Base-by-base conservation (phyloP, 2,329 filamentous ascomycete genomes). In the Clonostachys solani region DNA sequence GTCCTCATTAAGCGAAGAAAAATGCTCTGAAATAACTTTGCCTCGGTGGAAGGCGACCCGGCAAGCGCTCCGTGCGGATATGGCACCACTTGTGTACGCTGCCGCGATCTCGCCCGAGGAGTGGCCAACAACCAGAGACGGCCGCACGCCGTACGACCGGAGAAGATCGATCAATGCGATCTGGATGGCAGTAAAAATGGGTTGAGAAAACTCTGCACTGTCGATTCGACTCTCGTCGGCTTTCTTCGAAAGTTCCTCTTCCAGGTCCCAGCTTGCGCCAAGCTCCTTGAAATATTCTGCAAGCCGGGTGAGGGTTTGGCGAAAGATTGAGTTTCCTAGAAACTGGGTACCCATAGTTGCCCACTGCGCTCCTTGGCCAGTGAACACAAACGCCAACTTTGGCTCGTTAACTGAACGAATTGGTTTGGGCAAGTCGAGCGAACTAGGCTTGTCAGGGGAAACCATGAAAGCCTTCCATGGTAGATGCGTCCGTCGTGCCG, bases 101-200 rank as follows among this genome's bases (percentile, higher is more conserved):
- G 68, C 68, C 5, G 17, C 67, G 42, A 71, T 67, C 49, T 71
- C 68, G 3, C 68, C 68, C 5, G 54, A 59, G 0, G 65, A 68
- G 48, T 72, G 68, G 4, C 68, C 68, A 6, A 67, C 60, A 3
- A 65, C 61, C 2, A 56, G 60, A 13, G 50, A 42, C 1, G 65
- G 62, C 7, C 18, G 36, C 29, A 72, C 52, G 9, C 60, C 57
- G 47, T 57, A 59, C 5, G 51, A 50, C 5, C 43, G 44, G 8
- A 73, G 57, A 2, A 71, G 56, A 9, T 69, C 62, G 1, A 70
- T 60, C 2, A 75, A 53, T 2, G 56, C 46, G 15, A 48, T 36
- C 41, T 48, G 46, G 5, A 48, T 16, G 9, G 18, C 42, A 34
- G 46, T 48, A 19, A 23, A 44, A 7, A 3, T 59, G 6, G 58